These are phyloP conservation scores for Exophiala viscosa DNA, from an alignment of 2,329 filamentous ascomycete genomes.

Conservation along the genomic window DNA sequence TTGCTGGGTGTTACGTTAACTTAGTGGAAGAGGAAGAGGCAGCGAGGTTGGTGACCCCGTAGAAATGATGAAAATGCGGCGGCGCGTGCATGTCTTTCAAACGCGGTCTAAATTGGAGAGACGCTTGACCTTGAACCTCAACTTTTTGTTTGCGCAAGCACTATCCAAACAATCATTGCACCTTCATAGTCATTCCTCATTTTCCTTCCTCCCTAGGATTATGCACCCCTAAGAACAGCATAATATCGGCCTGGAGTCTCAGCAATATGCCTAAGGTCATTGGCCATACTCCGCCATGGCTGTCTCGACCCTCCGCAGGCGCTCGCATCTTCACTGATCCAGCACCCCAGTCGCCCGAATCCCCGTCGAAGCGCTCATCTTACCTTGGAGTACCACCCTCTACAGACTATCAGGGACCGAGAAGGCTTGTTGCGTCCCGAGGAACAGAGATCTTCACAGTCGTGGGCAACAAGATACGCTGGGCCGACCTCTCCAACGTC, in stretches of 20 bases:
- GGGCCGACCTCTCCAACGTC: slow-evolving; percentile 77
- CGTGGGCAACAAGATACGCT: slow-evolving; percentile 83
- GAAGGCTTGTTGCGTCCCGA: slow-evolving; percentile 68
- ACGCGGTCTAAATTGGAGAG: too few relatives aligned
- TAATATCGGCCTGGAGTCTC: neutral
- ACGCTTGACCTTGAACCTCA: neutral
- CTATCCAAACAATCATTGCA: too few relatives aligned
- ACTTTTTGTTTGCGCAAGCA: neutral
- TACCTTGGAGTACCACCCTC: slow-evolving; percentile 31
- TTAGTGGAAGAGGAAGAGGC: neutral
- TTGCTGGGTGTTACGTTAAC: neutral
- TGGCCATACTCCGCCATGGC: slow-evolving; percentile 82
- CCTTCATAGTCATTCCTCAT: too few relatives aligned
- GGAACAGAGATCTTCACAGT: slow-evolving; percentile 88
- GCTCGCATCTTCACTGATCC: slow-evolving; percentile 68
- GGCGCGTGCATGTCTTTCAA: neutral
- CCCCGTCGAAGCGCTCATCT: slow-evolving; percentile 33
- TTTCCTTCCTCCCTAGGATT: too few relatives aligned
- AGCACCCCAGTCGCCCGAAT: slow-evolving; percentile 42
- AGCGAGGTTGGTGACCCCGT: neutral
- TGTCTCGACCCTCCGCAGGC: slow-evolving; percentile 72
- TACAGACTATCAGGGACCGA: slow-evolving; percentile 39
- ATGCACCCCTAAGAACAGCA: too few relatives aligned
- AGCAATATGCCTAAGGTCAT: slow-evolving; percentile 76
- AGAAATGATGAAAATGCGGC: slow-evolving; percentile 5